A percentile compares a stretch with the other conserved stretches of the same genome.
These are phyloP conservation scores for Agrocybe pediades DNA, from an alignment of 768 basidiomycete genomes.

Conservation along the genomic window DNA sequence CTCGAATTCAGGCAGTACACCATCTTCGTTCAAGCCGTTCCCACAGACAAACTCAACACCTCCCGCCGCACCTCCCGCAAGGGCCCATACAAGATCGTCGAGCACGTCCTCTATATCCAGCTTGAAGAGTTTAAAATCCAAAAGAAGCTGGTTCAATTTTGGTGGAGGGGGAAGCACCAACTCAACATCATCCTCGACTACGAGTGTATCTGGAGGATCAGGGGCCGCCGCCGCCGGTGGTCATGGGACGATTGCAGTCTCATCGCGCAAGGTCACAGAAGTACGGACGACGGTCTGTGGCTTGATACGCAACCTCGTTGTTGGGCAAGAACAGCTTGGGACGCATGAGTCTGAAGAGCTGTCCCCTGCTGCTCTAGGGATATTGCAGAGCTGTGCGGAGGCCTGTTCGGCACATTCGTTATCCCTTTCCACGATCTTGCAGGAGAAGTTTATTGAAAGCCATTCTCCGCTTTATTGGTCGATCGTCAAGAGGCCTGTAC, in stretches of 20 bases:
- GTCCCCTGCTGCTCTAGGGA: constrained; percentile 34
- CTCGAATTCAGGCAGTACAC: background rate
- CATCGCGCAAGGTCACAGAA: constrained; percentile 40
- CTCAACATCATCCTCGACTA: background rate
- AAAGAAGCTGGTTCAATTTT: constrained; percentile 36
- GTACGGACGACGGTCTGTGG: constrained; percentile 52
- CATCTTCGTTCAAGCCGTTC: constrained; percentile 3
- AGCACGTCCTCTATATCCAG: constrained; percentile 15
- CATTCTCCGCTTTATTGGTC: constrained; percentile 78
- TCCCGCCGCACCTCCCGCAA: background rate
- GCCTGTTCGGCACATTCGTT: constrained; percentile 55
- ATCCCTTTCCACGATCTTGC: constrained; percentile 57
- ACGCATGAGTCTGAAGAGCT: constrained; percentile 25
- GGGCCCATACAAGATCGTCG: constrained; percentile 14
- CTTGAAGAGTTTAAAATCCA: constrained; percentile 19
- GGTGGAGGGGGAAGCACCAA: constrained; percentile 19
- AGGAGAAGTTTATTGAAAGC: constrained; percentile 65
- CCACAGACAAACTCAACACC: background rate
- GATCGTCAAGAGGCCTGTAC: constrained; percentile 55
- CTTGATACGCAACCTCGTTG: constrained; percentile 55
- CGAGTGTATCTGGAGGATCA: background rate
- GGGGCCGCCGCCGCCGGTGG: background rate
- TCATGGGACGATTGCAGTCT: constrained; percentile 19
- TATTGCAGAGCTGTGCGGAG: constrained; percentile 65
- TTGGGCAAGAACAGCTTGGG: constrained; percentile 30